Percentiles rank a stretch among this genome's conserved stretches.
Evolutionary conservation across 1,139 yeast genomes (phyloP).

Genomic region (Arxiozyma bovina): DNA sequence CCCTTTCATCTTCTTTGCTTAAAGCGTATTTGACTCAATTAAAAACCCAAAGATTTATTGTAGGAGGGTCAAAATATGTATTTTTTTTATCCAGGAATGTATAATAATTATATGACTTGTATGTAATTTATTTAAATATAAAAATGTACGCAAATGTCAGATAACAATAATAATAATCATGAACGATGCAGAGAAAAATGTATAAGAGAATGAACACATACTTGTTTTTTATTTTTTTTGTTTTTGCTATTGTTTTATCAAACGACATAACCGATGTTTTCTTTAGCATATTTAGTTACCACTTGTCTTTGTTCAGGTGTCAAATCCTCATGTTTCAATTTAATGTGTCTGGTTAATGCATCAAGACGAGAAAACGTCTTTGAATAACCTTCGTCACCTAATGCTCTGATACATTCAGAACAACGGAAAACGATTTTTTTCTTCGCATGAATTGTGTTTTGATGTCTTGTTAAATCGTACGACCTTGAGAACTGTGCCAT

Average conservation of each 20-base stretch:
- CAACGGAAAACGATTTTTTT: slow-evolving; percentile 82
- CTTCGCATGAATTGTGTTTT: slow-evolving; percentile 89
- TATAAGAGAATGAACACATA: background rate
- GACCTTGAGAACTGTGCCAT: slow-evolving; percentile 84
- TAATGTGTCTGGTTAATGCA: slow-evolving; percentile 85
- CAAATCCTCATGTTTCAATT: slow-evolving; percentile 71
- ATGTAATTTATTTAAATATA: too few species aligned
- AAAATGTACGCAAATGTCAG: background rate
- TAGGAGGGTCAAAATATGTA: background rate
- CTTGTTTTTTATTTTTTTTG: too few species aligned
- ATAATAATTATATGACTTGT: too few species aligned
- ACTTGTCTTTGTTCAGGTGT: slow-evolving; percentile 60
- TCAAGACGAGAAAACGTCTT: slow-evolving; percentile 91
- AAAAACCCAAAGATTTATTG: too few species aligned
- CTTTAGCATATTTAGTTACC: slow-evolving; percentile 66
- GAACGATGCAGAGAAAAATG: background rate
- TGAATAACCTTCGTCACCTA: slow-evolving; percentile 34
- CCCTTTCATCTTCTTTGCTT: too few species aligned
- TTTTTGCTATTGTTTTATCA: slow-evolving; percentile 10
- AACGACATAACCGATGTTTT: slow-evolving; percentile 55
- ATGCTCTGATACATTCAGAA: slow-evolving; percentile 62
- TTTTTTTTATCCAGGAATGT: background rate
- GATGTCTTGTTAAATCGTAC: slow-evolving; percentile 88
- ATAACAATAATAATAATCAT: background rate
- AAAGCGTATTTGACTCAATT: too few species aligned